A percentile compares a stretch with the other conserved stretches of the same genome.
These are phyloP conservation scores for Cicer arietinum DNA, from an alignment of 306 rosid species.

Conservation along the genomic window DNA sequence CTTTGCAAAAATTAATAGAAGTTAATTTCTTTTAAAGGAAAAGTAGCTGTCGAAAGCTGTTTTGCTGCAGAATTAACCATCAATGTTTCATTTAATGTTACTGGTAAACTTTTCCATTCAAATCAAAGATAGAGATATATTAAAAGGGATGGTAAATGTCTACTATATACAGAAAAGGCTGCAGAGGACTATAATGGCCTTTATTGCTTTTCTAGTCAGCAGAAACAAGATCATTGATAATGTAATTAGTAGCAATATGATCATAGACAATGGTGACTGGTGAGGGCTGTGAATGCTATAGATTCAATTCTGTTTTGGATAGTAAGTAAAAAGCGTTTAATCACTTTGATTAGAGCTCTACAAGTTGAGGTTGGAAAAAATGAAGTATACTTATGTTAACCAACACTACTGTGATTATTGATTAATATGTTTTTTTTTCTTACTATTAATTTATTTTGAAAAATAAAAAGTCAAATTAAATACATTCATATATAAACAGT, in stretches of 20 bases:
- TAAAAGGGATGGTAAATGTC: neutral
- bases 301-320: too few relatives aligned
- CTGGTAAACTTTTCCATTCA: constrained; percentile 28
- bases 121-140: neutral
- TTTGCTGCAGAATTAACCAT: constrained; percentile 11
- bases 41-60: constrained; percentile 7
- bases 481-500: too few relatives aligned
- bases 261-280: neutral
- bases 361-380: too few relatives aligned
- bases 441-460: too few relatives aligned
- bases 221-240: neutral
- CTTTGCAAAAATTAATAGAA: too few relatives aligned
- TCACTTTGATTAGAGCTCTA: too few relatives aligned
- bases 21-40: neutral
- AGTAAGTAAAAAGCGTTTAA: too few relatives aligned
- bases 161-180: neutral
- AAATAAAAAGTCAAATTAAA: too few relatives aligned
- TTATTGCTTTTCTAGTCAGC: neutral
- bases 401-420: neutral
- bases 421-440: neutral
- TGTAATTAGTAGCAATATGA: neutral
- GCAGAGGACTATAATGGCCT: neutral
- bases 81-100: constrained; percentile 31
- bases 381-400: too few relatives aligned
- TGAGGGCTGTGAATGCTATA: too few relatives aligned